phyloP scores from a whole-genome alignment of 768 basidiomycete species.

The Nevesoporus exiguus region DNA sequence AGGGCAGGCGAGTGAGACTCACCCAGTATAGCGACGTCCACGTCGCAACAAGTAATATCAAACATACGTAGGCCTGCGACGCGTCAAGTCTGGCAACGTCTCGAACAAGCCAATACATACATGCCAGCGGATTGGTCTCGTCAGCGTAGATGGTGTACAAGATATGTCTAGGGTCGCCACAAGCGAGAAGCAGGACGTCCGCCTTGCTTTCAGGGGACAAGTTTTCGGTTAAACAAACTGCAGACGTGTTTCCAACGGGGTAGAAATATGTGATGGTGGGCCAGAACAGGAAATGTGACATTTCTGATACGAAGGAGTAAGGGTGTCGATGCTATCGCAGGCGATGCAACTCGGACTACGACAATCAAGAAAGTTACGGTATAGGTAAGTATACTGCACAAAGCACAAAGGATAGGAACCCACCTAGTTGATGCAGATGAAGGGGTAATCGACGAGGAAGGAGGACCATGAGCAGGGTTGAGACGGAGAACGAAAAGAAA shows the following conservation, averaged over 20 bases:
- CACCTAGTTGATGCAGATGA: background rate
- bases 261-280: slow-evolving; percentile 43
- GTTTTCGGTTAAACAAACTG: slow-evolving; percentile 46
- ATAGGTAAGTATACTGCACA: background rate
- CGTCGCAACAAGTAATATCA: slow-evolving; percentile 31
- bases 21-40: slow-evolving; percentile 28
- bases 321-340: too few species aligned
- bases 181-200: slow-evolving; percentile 47
- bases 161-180: slow-evolving; percentile 53
- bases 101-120: slow-evolving; percentile 1
- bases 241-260: slow-evolving; percentile 56
- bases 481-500: slow-evolving; percentile 2
- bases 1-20: background rate
- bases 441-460: too few species aligned
- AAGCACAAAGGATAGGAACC: too few species aligned
- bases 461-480: background rate
- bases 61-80: slow-evolving; percentile 11
- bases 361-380: background rate
- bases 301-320: background rate
- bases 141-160: slow-evolving; percentile 42
- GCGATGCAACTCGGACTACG: background rate
- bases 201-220: slow-evolving; percentile 40
- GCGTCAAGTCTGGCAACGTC: background rate
- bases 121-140: background rate
- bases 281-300: slow-evolving; percentile 19